Percentiles rank a stretch among this genome's conserved stretches.
phyloP scores from a whole-genome alignment of 352 stramenopile genomes.

The Globisporangium abappressorium region DNA sequence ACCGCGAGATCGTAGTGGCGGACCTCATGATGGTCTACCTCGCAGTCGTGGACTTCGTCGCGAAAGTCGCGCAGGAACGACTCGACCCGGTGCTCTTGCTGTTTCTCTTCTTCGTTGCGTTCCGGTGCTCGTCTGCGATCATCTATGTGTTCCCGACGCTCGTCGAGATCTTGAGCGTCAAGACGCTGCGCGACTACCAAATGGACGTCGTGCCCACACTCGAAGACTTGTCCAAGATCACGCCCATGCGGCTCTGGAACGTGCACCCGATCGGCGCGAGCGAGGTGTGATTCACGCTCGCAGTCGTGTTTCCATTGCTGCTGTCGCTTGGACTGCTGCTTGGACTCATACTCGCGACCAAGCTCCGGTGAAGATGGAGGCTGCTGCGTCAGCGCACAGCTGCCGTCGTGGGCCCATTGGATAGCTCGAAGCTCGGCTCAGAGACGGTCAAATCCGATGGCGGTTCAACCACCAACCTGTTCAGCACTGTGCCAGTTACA shows the following conservation, averaged over 20 bases:
- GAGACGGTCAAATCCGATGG: not conserved
- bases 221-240: conserved; percentile 6
- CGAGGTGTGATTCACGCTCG: conserved; percentile 2
- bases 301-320: conserved; percentile 4
- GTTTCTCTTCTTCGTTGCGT: conserved; percentile 25
- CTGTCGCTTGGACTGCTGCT: conserved; percentile 7
- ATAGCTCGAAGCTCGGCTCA: not conserved
- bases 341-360: not conserved
- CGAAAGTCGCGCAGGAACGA: conserved; percentile 28
- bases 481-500: not conserved
- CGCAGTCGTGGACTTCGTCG: conserved; percentile 24
- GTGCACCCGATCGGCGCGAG: not conserved
- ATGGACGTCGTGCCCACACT: conserved; percentile 1
- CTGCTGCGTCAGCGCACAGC: not conserved
- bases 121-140: conserved; percentile 17
- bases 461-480: not conserved
- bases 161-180: not conserved
- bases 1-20: conserved; percentile 23
- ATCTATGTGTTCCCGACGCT: not conserved
- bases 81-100: conserved; percentile 34
- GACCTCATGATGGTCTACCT: conserved; percentile 38
- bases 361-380: not conserved
- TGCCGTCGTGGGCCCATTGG: not conserved
- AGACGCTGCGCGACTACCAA: conserved; percentile 10
- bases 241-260: conserved; percentile 18